Conservation (phyloP, 1,284 basidiomycete species). For the Porogramme epimiltina region DNA sequence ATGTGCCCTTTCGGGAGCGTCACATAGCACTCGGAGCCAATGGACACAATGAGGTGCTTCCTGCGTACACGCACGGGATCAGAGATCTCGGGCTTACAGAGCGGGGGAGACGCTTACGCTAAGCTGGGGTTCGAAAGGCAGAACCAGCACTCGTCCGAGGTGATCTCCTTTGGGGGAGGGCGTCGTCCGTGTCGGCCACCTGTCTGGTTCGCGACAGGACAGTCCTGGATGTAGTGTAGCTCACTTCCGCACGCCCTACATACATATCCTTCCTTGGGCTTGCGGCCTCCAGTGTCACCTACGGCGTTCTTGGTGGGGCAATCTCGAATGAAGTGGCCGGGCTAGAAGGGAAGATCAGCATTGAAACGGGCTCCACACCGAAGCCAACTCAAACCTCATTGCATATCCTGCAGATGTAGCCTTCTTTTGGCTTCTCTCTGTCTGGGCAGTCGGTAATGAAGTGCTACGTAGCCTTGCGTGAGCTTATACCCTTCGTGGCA, state of each 20-base stretch:
- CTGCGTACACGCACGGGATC: constrained; percentile 43
- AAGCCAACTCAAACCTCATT: constrained; percentile 44
- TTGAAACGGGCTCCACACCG: neutral
- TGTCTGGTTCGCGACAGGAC: constrained; percentile 67
- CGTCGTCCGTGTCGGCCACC: constrained; percentile 41
- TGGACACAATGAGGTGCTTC: constrained; percentile 93
- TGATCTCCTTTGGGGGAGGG: constrained; percentile 77
- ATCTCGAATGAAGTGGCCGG: constrained; percentile 84
- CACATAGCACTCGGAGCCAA: constrained; percentile 90
- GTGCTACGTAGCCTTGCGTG: constrained; percentile 51
- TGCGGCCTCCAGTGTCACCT: constrained; percentile 77
- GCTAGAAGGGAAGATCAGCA: constrained; percentile 37
- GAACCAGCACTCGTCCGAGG: constrained; percentile 92
- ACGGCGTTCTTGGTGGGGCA: constrained; percentile 78
- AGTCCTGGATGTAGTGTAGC: constrained; percentile 84
- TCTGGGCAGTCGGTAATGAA: constrained; percentile 78
- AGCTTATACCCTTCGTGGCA: neutral
- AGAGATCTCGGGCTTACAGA: neutral
- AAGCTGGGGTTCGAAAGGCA: constrained; percentile 91
- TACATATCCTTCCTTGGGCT: constrained; percentile 81
- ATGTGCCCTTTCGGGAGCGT: constrained; percentile 94
- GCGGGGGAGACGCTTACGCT: constrained; percentile 50
- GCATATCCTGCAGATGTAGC: constrained; percentile 87
- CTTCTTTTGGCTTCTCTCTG: constrained; percentile 73
- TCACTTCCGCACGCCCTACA: constrained; percentile 88